These are phyloP conservation scores for Bipolaris bicolor DNA, from an alignment of 2,329 filamentous ascomycete genomes.

Conservation along the genomic window DNA sequence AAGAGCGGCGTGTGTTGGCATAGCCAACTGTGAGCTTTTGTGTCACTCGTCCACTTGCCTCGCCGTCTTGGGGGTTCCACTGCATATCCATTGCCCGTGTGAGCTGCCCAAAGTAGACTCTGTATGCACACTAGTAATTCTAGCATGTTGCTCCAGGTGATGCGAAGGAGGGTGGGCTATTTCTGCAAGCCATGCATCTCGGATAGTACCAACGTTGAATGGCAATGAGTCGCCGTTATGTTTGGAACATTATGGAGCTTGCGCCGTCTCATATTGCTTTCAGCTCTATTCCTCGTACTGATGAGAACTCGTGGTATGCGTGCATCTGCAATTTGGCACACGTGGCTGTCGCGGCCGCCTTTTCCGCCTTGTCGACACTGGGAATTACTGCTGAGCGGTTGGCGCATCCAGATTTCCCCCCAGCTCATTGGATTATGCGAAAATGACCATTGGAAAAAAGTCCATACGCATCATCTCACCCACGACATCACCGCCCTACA, in stretches of 20 bases:
- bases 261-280: not conserved
- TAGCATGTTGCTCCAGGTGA: not conserved
- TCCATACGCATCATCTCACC: not conserved
- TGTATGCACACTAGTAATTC: not conserved
- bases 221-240: not conserved
- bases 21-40: not conserved
- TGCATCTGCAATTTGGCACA: not conserved
- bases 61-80: not conserved
- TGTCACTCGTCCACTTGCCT: not conserved
- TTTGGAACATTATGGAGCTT: too few relatives aligned
- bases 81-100: not conserved
- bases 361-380: not conserved
- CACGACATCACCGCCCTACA: not conserved
- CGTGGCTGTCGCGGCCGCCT: not conserved
- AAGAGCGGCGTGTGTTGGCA: not conserved
- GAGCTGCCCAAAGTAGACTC: not conserved
- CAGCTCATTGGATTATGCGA: not conserved
- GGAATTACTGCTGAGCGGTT: too few relatives aligned
- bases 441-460: not conserved
- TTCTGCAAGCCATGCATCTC: not conserved
- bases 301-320: not conserved
- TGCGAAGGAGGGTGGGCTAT: not conserved
- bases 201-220: not conserved
- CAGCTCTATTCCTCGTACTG: not conserved
- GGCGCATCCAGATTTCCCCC: not conserved